phyloP scores from a whole-genome alignment of 139 green algal species.

The Chlamydomonas sp. region DNA sequence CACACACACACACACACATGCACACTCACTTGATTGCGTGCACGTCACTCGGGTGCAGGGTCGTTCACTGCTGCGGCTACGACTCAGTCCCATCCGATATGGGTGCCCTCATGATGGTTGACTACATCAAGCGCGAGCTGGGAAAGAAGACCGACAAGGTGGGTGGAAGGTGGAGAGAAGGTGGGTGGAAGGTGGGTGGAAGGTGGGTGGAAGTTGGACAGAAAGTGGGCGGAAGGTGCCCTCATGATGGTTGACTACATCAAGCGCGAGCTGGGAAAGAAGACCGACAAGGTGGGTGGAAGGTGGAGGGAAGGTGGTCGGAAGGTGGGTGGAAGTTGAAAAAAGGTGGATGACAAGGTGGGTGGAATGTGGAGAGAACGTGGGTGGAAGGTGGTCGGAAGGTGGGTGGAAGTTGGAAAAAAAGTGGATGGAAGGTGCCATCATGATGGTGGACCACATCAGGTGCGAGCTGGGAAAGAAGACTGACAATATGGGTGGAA shows the following conservation, averaged over 20 bases:
- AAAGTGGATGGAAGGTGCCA: no score
- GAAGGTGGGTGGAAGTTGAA: no score
- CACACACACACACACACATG: background rate
- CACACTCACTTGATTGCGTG: background rate
- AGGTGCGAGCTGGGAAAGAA: constrained; percentile 16
- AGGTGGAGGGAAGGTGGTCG: no score
- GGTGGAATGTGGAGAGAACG: no score
- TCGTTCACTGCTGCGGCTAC: constrained; percentile 9
- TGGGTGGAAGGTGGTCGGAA: no score
- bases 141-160: constrained; percentile 13
- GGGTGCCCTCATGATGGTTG: constrained; percentile 10
- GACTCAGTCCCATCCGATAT: constrained; percentile 11
- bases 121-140: constrained; percentile 16
- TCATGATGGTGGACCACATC: constrained; percentile 17
- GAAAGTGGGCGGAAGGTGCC: no score
- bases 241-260: constrained; percentile 17
- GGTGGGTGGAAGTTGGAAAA: no score
- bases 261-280: constrained; percentile 16
- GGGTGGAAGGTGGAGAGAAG: no score
- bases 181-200: no score
- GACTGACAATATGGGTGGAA: background rate
- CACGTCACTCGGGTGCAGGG: background rate
- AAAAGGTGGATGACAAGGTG: constrained; percentile 3
- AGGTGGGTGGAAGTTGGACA: no score
- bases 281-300: constrained; percentile 2